Percentiles rank a stretch among this genome's conserved stretches.
Evolutionary conservation across 768 basidiomycete species (phyloP).

Genomic region (Filobasidium floriforme): DNA sequence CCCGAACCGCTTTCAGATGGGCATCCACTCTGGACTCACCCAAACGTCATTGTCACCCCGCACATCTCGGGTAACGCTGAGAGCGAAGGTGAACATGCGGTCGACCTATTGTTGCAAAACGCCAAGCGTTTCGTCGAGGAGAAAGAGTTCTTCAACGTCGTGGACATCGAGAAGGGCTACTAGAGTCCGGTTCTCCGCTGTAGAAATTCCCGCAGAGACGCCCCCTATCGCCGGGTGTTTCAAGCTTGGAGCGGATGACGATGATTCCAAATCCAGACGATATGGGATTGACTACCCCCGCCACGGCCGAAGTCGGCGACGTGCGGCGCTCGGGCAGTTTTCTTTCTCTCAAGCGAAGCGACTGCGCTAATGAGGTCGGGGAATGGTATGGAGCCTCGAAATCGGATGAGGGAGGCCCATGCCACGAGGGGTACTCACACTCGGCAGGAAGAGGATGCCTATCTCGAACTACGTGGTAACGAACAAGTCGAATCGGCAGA

Average conservation of each 20-base stretch:
- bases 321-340: background rate
- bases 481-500: too few species aligned
- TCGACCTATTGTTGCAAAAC: slow-evolving; percentile 42
- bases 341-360: background rate
- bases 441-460: too few species aligned
- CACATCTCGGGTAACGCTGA: slow-evolving; percentile 43
- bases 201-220: too few species aligned
- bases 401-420: background rate
- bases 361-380: background rate
- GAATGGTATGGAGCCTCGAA: background rate
- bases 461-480: too few species aligned
- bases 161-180: slow-evolving; percentile 40
- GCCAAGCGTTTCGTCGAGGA: slow-evolving; percentile 35
- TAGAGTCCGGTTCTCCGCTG: slow-evolving; percentile 6
- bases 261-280: too few species aligned
- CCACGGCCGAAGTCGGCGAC: too few species aligned
- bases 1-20: slow-evolving; percentile 45
- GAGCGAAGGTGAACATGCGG: slow-evolving; percentile 36
- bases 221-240: too few species aligned
- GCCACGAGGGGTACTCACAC: background rate
- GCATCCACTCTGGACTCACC: slow-evolving; percentile 44
- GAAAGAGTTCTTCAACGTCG: slow-evolving; percentile 31
- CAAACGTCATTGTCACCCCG: slow-evolving; percentile 44
- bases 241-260: too few species aligned
- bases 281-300: too few species aligned